A percentile compares a stretch with the other conserved stretches of the same genome.
These are phyloP conservation scores for Tetramitus jugosus DNA, from an alignment of 208 protist genomes.

Conservation along the genomic window DNA sequence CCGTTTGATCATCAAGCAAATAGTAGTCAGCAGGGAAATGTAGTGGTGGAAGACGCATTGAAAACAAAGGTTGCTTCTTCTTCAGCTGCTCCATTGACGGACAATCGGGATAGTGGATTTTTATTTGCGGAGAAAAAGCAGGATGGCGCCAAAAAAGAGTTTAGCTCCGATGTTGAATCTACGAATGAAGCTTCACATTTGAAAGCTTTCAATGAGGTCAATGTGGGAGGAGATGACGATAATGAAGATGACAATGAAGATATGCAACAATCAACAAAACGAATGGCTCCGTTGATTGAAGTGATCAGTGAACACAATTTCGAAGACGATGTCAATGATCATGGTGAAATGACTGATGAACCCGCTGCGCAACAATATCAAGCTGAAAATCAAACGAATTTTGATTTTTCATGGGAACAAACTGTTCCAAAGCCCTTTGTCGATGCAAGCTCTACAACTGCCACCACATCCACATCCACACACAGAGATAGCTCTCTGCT, in stretches of 20 bases:
- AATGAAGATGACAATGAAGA: too few species aligned
- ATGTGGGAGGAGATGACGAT: too few species aligned
- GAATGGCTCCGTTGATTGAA: slow-evolving; percentile 26
- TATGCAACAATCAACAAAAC: not conserved
- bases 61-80: not conserved
- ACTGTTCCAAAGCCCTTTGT: not conserved
- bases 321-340: not conserved
- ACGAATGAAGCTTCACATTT: too few species aligned
- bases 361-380: not conserved
- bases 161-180: too few species aligned
- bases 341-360: too few species aligned
- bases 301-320: too few species aligned
- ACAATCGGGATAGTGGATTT: not conserved
- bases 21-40: too few species aligned
- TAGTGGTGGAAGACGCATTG: not conserved
- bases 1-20: too few species aligned
- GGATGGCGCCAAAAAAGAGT: too few species aligned
- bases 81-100: not conserved
- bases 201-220: too few species aligned
- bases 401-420: not conserved
- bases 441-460: not conserved
- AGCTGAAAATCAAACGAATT: not conserved
- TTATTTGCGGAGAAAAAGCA: too few species aligned
- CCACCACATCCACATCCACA: not conserved
- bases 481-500: not conserved